Evolutionary conservation across 495 filamentous ascomycete species (phyloP).

Genomic region (Cudoniella acicularis): DNA sequence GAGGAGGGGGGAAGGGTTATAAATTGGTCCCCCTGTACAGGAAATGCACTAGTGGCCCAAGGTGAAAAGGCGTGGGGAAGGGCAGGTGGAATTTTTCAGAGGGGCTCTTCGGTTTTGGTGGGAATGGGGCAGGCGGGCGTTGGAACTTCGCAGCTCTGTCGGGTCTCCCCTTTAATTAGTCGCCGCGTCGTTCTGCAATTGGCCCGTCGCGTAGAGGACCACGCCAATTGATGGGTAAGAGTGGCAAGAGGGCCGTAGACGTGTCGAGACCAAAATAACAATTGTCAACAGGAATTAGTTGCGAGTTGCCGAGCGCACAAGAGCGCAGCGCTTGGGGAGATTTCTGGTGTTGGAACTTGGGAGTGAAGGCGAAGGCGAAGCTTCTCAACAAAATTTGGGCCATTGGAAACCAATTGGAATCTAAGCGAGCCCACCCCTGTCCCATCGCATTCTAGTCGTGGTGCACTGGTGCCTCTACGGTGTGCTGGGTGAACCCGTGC

Average conservation of each 20-base stretch:
- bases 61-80: not conserved
- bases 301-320: not conserved
- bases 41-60: not conserved
- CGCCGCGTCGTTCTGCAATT: not conserved
- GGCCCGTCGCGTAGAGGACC: too few relatives aligned
- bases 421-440: too few relatives aligned
- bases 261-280: not conserved
- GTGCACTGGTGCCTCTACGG: too few relatives aligned
- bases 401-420: not conserved
- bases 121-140: not conserved
- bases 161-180: not conserved
- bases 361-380: too few relatives aligned
- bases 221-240: not conserved
- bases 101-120: not conserved
- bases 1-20: slow-evolving; percentile 8
- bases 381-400: not conserved
- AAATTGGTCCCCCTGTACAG: not conserved
- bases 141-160: not conserved
- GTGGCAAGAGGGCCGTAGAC: not conserved
- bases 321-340: not conserved
- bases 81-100: not conserved
- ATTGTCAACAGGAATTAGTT: not conserved
- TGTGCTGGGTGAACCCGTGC: too few relatives aligned
- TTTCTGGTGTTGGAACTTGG: not conserved
- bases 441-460: too few relatives aligned